Evolutionary conservation across 192 early-diverging fungal species (phyloP).

Genomic region (Backusella australiensis): DNA sequence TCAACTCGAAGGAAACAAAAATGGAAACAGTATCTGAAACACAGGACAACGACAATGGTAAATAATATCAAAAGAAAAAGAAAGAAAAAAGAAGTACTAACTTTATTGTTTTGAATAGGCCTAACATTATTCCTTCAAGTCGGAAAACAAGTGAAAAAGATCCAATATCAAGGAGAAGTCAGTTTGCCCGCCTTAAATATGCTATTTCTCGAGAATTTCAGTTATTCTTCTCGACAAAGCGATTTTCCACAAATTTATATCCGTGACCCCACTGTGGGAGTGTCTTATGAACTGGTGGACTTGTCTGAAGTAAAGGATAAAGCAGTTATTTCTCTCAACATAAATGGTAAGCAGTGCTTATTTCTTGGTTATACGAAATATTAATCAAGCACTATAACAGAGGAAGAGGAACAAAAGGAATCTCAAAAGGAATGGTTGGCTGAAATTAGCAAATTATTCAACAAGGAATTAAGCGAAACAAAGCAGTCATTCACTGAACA

Average conservation of each 20-base stretch:
- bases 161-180: constrained; percentile 47
- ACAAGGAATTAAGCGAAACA: constrained; percentile 6
- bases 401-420: constrained; percentile 11
- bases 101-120: background rate
- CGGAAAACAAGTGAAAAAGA: constrained; percentile 60
- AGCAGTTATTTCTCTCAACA: constrained; percentile 50
- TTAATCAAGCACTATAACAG: background rate
- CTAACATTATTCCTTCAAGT: constrained; percentile 57
- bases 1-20: background rate
- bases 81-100: background rate
- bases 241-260: constrained; percentile 72
- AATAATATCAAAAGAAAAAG: background rate
- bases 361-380: background rate
- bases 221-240: constrained; percentile 57
- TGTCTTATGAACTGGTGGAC: constrained; percentile 70
- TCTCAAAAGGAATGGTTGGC: constrained; percentile 4
- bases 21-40: background rate
- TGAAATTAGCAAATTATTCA: constrained; percentile 4
- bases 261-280: constrained; percentile 47
- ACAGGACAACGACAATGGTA: background rate
- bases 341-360: constrained; percentile 41
- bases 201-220: constrained; percentile 75
- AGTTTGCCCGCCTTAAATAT: constrained; percentile 60
- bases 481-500: background rate
- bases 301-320: constrained; percentile 59